Evolutionary conservation across 768 basidiomycete species (phyloP).

Genomic region (Lentinula sp.): DNA sequence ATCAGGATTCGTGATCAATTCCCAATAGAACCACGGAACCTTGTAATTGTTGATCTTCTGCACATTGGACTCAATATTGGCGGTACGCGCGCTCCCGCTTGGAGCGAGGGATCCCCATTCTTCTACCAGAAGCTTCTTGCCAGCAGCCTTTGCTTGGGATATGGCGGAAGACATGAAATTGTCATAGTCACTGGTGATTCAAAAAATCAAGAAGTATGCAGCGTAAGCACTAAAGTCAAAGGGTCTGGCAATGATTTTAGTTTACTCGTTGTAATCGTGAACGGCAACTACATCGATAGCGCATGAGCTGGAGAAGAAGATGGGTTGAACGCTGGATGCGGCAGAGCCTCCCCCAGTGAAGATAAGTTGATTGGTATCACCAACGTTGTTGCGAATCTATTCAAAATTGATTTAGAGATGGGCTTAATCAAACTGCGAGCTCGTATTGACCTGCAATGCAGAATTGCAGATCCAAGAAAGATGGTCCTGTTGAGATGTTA

Average conservation of each 20-base stretch:
- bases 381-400: constrained; percentile 19
- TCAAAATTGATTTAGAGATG: background rate
- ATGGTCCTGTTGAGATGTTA: constrained; percentile 4
- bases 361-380: constrained; percentile 18
- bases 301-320: constrained; percentile 17
- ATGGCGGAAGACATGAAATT: constrained; percentile 19
- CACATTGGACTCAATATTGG: constrained; percentile 26
- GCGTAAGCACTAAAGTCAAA: background rate
- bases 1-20: constrained; percentile 28
- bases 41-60: constrained; percentile 26
- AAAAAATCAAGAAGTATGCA: background rate
- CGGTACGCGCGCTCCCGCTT: constrained; percentile 18
- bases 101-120: constrained; percentile 29
- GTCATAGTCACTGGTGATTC: constrained; percentile 17
- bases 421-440: background rate
- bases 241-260: background rate
- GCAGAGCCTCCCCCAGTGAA: constrained; percentile 22
- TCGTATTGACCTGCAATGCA: constrained; percentile 13
- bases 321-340: constrained; percentile 15
- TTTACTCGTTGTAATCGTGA: constrained; percentile 28
- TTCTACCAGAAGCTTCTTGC: constrained; percentile 29
- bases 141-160: constrained; percentile 23
- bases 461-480: constrained; percentile 17
- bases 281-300: constrained; percentile 29
- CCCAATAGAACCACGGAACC: constrained; percentile 34